Base-by-base conservation (phyloP, 352 stramenopile species). In the Pythium aristosporum region DNA sequence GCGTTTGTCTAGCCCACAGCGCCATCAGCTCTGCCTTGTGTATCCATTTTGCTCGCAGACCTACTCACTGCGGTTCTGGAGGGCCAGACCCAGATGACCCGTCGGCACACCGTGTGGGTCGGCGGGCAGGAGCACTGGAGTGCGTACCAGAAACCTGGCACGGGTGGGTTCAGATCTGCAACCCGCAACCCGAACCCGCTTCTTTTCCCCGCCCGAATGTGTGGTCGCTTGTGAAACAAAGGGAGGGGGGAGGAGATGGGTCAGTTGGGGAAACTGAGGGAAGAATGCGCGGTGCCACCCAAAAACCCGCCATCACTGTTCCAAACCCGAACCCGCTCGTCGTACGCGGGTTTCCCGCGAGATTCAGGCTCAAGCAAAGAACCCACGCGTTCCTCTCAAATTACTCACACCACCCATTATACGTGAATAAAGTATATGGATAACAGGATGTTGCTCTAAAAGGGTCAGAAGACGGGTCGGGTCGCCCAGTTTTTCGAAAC, bases 141-240 rank as follows among this genome's bases (percentile, higher is more conserved):
- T 39, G 56, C 36, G 57, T 65, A 66, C 64, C 57, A 71, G 37
- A 66, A 66, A 71, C 57, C 57, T 66, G 64, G 57, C 64, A 71
- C 64, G 64, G 64, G 64, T 65, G 53, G 53, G 62, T 63, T 60
- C 41, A 55, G 25, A 30, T 30, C 25, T 30, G 25, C 25, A 44
- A 65, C 55, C 56, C 63, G 49, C 43, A 50, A 58, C 37, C 36
- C 43, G 48, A 63, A 62, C 52, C 52, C 52, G 43, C 55, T 16
- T 21, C 34, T 30, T 32, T 57, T 42, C 51, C 25, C 23, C 20
- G 28, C 20, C 18, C 6, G 18, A 66, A 60, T 66, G 64, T 71
- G 64, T 71, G 64, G 64, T 59, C 5, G 50, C 64, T 66, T 61
- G 50, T 61, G 50, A 11, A 21, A 47, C n/a, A 57, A 36, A 44